phyloP scores from a whole-genome alignment of 1,284 basidiomycete species.

The Trichosporon sp. region DNA sequence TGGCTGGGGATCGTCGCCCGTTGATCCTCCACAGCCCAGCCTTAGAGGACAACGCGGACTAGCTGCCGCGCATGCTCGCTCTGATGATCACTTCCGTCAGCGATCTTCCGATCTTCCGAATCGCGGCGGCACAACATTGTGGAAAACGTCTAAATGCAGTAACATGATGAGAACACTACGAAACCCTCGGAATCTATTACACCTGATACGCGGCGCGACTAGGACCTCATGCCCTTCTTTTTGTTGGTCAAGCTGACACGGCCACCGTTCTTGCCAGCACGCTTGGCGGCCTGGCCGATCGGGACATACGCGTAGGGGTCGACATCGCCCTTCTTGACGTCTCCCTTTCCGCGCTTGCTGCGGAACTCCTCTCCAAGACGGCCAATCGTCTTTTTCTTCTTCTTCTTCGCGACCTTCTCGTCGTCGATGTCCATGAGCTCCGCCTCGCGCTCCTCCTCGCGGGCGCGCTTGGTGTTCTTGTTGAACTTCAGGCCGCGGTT shows the following conservation, averaged over 20 bases:
- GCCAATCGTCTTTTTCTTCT: constrained; percentile 49
- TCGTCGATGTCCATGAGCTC: constrained; percentile 36
- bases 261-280: constrained; percentile 25
- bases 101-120: neutral
- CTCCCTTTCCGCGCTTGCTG: constrained; percentile 76
- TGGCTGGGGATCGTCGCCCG: neutral
- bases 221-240: constrained; percentile 45
- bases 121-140: neutral
- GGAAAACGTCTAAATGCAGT: neutral
- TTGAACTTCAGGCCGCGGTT: constrained; percentile 88
- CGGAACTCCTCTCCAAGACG: constrained; percentile 76
- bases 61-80: neutral
- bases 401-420: constrained; percentile 60
- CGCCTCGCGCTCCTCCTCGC: constrained; percentile 58
- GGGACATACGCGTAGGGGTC: constrained; percentile 92
- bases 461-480: constrained; percentile 88
- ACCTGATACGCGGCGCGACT: neutral
- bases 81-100: neutral
- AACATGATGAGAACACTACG: constrained; percentile 2
- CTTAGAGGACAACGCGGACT: no score
- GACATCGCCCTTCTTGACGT: constrained; percentile 73
- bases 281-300: constrained; percentile 65
- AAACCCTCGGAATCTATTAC: constrained; percentile 1
- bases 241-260: constrained; percentile 46
- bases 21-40: no score